A percentile compares a stretch with the other conserved stretches of the same genome.
Evolutionary conservation across 805 yeast genomes (phyloP).

Genomic region (Wickerhamiella occidentalis): DNA sequence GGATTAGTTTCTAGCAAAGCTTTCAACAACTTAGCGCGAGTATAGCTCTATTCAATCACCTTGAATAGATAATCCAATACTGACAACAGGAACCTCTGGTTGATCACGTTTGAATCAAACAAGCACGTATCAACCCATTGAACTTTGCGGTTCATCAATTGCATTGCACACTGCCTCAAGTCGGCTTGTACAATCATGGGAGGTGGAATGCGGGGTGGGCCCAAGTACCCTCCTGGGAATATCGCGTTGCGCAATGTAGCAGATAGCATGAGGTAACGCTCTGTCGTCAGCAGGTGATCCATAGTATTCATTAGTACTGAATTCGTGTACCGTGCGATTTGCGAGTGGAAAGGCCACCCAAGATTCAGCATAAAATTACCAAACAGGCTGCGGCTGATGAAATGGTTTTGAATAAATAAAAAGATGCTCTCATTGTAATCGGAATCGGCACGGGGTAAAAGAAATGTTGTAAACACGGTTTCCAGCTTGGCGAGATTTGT

Average conservation of each 20-base stretch:
- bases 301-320: background rate
- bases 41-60: background rate
- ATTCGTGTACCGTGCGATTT: background rate
- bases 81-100: constrained; percentile 3
- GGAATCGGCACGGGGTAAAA: background rate
- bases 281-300: background rate
- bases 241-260: constrained; percentile 3
- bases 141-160: background rate
- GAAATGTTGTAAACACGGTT: background rate
- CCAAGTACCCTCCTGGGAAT: constrained; percentile 8
- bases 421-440: constrained; percentile 2
- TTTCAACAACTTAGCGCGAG: too few relatives aligned
- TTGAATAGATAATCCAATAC: constrained; percentile 1
- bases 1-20: too few relatives aligned
- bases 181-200: background rate
- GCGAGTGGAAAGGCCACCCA: constrained; percentile 3
- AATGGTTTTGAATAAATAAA: constrained; percentile 4
- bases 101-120: background rate
- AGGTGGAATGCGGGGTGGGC: constrained; percentile 7
- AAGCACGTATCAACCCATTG: background rate
- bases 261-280: background rate
- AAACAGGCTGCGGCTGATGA: background rate
- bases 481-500: background rate
- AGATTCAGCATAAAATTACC: background rate
- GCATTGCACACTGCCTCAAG: background rate